Evolutionary conservation across 2,329 filamentous ascomycete genomes (phyloP).

Genomic region (Trichoderma sp.): DNA sequence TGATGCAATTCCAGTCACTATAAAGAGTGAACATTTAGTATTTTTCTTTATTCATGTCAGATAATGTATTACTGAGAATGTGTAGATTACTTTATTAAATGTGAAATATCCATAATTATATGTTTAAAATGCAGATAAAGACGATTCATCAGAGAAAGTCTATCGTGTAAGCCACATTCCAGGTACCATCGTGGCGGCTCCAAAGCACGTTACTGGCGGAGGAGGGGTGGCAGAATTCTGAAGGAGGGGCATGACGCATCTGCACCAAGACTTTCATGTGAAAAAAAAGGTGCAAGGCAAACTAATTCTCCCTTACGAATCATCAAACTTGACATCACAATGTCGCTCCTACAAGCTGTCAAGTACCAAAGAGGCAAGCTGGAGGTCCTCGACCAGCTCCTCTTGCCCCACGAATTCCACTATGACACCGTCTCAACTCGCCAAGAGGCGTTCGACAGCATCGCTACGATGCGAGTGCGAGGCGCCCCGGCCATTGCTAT

Average conservation of each 20-base stretch:
- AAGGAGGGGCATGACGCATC: conserved; percentile 25
- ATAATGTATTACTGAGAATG: background rate
- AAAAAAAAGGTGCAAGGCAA: background rate
- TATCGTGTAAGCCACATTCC: background rate
- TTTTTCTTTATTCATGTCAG: background rate
- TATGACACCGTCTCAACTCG: conserved; percentile 70
- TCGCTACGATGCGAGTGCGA: conserved; percentile 74
- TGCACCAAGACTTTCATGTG: conserved; percentile 1
- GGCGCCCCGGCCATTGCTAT: conserved; percentile 94
- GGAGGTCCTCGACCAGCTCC: conserved; percentile 79
- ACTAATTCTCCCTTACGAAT: background rate
- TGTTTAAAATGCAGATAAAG: background rate
- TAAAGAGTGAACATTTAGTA: background rate
- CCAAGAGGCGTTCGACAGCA: conserved; percentile 77
- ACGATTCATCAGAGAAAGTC: background rate
- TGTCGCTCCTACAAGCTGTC: conserved; percentile 71
- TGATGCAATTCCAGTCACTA: background rate
- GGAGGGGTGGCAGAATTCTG: conserved; percentile 33
- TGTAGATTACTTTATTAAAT: background rate
- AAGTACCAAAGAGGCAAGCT: conserved; percentile 70
- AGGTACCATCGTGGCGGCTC: conserved; percentile 2
- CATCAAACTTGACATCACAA: conserved; percentile 25
- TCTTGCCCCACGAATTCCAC: conserved; percentile 73
- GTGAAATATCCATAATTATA: background rate
- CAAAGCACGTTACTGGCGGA: background rate